Evolutionary conservation across 106 monocot genomes (phyloP).

Genomic region (Allium cepa): DNA sequence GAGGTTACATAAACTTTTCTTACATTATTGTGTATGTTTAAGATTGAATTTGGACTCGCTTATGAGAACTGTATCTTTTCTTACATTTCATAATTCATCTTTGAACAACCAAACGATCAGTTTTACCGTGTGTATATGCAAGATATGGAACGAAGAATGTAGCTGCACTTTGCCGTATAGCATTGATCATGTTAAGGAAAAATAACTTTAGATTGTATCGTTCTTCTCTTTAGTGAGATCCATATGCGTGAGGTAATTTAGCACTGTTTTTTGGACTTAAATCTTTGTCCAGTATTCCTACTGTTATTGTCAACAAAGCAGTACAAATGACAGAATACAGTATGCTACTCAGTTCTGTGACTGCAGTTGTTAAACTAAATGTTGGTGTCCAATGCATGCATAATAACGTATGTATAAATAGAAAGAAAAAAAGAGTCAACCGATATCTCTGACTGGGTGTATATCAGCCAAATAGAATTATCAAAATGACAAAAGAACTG

Average conservation of each 20-base stretch:
- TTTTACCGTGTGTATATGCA: constrained; percentile 46
- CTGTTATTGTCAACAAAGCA: constrained; percentile 75
- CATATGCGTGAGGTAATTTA: constrained; percentile 72
- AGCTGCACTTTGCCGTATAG: constrained; percentile 72
- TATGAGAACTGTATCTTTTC: too few species aligned
- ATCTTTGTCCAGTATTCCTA: constrained; percentile 88
- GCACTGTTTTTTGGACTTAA: constrained; percentile 61
- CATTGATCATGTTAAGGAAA: constrained; percentile 62
- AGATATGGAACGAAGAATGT: constrained; percentile 79
- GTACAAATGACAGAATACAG: constrained; percentile 86
- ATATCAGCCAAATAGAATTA: background rate
- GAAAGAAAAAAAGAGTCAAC: too few species aligned
- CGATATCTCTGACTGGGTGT: too few species aligned
- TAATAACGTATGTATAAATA: constrained; percentile 19
- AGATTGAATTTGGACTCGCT: too few species aligned
- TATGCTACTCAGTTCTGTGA: constrained; percentile 82
- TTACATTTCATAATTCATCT: too few species aligned
- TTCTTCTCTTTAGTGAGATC: constrained; percentile 74
- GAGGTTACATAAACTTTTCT: too few species aligned
- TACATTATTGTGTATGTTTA: too few species aligned
- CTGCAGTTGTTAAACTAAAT: constrained; percentile 69
- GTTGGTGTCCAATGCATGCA: constrained; percentile 84
- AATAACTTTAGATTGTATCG: constrained; percentile 82
- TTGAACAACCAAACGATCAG: too few species aligned
- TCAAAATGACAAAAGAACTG: too few species aligned